Evolutionary conservation across 2,329 filamentous ascomycete species (phyloP).

Genomic region (Diaporthe sp.): DNA sequence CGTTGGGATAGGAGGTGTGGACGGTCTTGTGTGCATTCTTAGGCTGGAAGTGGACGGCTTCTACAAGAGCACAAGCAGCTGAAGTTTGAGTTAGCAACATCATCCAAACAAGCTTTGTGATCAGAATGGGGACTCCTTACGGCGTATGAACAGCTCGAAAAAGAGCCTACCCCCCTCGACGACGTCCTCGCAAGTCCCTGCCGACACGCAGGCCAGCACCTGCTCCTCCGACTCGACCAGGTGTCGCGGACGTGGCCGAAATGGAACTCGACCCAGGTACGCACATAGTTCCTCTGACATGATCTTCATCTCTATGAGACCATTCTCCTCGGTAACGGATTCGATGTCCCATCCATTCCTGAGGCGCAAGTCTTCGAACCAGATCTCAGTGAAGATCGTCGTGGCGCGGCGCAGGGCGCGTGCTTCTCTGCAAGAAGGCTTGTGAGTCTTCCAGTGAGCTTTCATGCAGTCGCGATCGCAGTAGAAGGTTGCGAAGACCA

Average conservation of each 20-base stretch:
- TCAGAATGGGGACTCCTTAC: neutral
- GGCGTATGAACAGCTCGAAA: neutral
- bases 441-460: neutral
- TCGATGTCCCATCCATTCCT: neutral
- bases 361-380: neutral
- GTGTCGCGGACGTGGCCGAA: neutral
- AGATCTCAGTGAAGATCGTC: slow-evolving; percentile 8
- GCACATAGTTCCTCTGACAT: neutral
- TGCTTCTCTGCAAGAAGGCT: neutral
- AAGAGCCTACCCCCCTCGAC: neutral
- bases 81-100: neutral
- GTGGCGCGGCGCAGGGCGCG: neutral
- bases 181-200: neutral
- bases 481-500: neutral
- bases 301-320: neutral
- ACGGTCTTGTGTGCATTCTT: neutral
- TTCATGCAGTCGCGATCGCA: neutral
- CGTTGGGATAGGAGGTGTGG: neutral
- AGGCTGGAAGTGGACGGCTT: neutral
- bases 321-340: neutral
- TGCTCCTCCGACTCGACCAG: neutral
- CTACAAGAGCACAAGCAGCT: neutral
- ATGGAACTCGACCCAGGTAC: neutral
- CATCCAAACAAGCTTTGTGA: neutral
- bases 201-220: neutral